Percentiles rank a stretch among this genome's conserved stretches.
Conservation (phyloP, 2,329 filamentous ascomycete species). For the Phyllosticta citrichinensis region DNA sequence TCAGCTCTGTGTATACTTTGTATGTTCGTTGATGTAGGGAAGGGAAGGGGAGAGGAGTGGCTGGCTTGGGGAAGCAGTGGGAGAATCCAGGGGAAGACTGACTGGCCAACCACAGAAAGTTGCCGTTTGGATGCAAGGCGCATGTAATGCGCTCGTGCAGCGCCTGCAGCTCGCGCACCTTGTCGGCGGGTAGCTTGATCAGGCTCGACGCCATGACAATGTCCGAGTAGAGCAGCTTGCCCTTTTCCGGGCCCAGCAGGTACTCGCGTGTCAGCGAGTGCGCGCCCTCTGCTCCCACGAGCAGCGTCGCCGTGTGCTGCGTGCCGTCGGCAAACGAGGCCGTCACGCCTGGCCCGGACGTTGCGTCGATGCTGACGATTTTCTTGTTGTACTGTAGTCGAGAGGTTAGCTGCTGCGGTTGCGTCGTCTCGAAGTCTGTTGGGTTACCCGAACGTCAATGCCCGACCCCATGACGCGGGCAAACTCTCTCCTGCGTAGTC, state of each 20-base stretch:
- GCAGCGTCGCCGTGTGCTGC: constrained; percentile 19
- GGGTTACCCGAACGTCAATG: constrained; percentile 17
- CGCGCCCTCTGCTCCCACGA: constrained; percentile 28
- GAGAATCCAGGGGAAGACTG: constrained; percentile 19
- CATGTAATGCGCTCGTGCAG: constrained; percentile 37
- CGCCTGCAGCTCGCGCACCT: constrained; percentile 33
- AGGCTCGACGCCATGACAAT: constrained; percentile 38
- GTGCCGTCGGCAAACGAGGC: constrained; percentile 27
- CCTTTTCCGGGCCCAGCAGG: constrained; percentile 20
- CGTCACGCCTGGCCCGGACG: constrained; percentile 23
- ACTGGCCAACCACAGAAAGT: constrained; percentile 21
- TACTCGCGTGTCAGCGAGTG: constrained; percentile 5
- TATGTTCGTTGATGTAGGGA: not conserved
- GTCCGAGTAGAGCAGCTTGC: constrained; percentile 29
- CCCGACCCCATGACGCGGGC: constrained; percentile 20
- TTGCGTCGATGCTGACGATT: constrained; percentile 25
- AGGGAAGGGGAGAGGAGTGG: constrained; percentile 13
- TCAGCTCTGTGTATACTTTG: not conserved
- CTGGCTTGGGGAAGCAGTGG: no score
- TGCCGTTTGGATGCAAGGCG: constrained; percentile 34
- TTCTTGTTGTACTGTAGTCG: constrained; percentile 27
- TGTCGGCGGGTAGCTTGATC: constrained; percentile 31
- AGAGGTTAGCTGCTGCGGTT: not conserved
- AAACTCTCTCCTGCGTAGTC: constrained; percentile 26
- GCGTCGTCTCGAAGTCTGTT: not conserved